Conservation (phyloP, 129 eudicot genomes). For the Artemisia argyi region DNA sequence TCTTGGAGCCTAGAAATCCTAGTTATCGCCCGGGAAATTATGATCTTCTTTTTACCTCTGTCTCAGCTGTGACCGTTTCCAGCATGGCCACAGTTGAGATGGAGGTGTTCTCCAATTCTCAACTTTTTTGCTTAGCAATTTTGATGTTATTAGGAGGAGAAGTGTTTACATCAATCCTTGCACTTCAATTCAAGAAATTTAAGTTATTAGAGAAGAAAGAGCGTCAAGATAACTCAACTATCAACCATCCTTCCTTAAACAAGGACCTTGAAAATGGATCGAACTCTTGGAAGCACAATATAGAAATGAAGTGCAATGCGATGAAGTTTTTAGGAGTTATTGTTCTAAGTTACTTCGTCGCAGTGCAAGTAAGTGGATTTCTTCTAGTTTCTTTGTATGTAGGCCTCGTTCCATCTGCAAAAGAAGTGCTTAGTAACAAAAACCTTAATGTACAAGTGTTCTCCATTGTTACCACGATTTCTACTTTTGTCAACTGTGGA, state of each 20-base stretch:
- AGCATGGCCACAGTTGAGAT: slow-evolving; percentile 27
- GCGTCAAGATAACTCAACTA: too few relatives aligned
- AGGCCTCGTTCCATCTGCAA: slow-evolving; percentile 33
- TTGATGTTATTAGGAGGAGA: slow-evolving; percentile 23
- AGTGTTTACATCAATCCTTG: slow-evolving; percentile 21
- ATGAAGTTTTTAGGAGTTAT: slow-evolving; percentile 25
- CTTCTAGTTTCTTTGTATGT: slow-evolving; percentile 27
- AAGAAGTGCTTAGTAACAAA: slow-evolving; percentile 35
- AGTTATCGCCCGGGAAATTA: neutral
- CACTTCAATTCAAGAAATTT: slow-evolving; percentile 8
- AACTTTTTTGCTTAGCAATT: slow-evolving; percentile 19
- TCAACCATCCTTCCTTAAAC: neutral
- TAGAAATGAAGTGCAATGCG: slow-evolving; percentile 10
- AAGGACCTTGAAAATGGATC: neutral
- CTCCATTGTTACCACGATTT: slow-evolving; percentile 42
- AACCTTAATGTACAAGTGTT: slow-evolving; percentile 41
- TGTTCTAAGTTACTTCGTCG: slow-evolving; percentile 30
- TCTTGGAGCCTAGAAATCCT: slow-evolving; percentile 7
- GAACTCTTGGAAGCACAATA: neutral
- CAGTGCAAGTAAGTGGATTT: slow-evolving; percentile 32
- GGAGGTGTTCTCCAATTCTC: slow-evolving; percentile 17
- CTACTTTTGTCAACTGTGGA: slow-evolving; percentile 57
- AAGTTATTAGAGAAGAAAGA: neutral
- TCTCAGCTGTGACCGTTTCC: slow-evolving; percentile 22
- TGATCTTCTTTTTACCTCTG: slow-evolving; percentile 21